These are phyloP conservation scores for Phytopythium ostracodes DNA, from an alignment of 352 stramenopile species.

Conservation along the genomic window DNA sequence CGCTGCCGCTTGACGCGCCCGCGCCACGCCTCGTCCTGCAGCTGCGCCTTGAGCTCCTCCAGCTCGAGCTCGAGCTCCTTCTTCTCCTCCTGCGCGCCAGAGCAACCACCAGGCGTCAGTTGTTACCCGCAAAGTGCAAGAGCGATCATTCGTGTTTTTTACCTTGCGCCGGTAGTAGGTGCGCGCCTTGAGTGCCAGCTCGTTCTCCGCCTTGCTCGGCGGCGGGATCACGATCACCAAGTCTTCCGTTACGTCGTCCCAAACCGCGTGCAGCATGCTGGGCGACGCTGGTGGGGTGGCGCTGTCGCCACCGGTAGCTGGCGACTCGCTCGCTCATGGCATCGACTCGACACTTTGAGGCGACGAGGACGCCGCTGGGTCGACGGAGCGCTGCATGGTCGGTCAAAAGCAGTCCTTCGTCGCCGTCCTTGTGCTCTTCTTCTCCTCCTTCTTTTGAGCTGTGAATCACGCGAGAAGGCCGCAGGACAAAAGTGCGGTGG, in stretches of 20 bases:
- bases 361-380: not conserved
- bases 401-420: too few relatives aligned
- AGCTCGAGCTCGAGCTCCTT: conserved; percentile 17
- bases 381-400: not conserved
- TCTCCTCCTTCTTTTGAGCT: not conserved
- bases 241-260: not conserved
- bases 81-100: conserved; percentile 17
- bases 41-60: conserved; percentile 14
- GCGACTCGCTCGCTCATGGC: not conserved
- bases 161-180: conserved; percentile 27
- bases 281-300: not conserved
- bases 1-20: conserved; percentile 13
- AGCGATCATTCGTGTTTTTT: too few relatives aligned
- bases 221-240: conserved; percentile 1
- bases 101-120: not conserved
- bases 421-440: too few relatives aligned
- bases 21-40: conserved; percentile 10
- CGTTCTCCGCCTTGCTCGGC: not conserved
- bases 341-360: not conserved
- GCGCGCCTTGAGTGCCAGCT: conserved; percentile 12
- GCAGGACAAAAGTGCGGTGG: too few relatives aligned
- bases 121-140: too few relatives aligned
- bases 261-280: not conserved
- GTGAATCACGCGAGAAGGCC: not conserved
- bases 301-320: not conserved